phyloP scores from a whole-genome alignment of 2,329 filamentous ascomycete species.

The Verticillium zaregamsianum region DNA sequence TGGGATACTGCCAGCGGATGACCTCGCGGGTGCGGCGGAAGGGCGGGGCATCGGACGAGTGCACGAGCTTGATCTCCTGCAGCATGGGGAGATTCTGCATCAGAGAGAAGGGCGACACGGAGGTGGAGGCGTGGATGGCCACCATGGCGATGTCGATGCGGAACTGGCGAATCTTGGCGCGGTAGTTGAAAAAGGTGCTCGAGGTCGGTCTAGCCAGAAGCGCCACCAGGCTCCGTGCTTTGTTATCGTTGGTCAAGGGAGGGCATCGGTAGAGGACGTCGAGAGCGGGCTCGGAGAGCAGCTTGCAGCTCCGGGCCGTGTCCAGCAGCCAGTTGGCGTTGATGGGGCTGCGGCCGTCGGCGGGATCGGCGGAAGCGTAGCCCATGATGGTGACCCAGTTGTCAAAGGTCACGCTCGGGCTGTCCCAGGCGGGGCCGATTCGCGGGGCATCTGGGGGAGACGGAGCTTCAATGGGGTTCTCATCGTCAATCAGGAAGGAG shows the following conservation, averaged over 20 bases:
- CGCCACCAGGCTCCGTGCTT: conserved; percentile 39
- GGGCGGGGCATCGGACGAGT: conserved; percentile 63
- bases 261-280: conserved; percentile 68
- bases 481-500: background rate
- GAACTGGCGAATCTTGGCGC: conserved; percentile 65
- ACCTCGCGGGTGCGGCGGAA: conserved; percentile 54
- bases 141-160: conserved; percentile 67
- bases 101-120: conserved; percentile 38
- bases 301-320: conserved; percentile 57
- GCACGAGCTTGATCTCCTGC: conserved; percentile 66
- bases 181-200: conserved; percentile 57
- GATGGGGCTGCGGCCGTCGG: conserved; percentile 30
- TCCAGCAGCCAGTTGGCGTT: conserved; percentile 60
- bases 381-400: conserved; percentile 67
- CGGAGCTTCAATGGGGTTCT: background rate
- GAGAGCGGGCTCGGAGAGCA: conserved; percentile 69
- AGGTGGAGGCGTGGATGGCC: conserved; percentile 45
- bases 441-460: too few species aligned
- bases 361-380: conserved; percentile 51
- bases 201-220: conserved; percentile 52
- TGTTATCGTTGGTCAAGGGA: conserved; percentile 48
- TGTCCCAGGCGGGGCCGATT: background rate
- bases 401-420: conserved; percentile 52
- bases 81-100: conserved; percentile 64
- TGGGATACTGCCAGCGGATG: conserved; percentile 67